Conservation (phyloP, 805 yeast genomes). For the Teunomyces atbi region DNA sequence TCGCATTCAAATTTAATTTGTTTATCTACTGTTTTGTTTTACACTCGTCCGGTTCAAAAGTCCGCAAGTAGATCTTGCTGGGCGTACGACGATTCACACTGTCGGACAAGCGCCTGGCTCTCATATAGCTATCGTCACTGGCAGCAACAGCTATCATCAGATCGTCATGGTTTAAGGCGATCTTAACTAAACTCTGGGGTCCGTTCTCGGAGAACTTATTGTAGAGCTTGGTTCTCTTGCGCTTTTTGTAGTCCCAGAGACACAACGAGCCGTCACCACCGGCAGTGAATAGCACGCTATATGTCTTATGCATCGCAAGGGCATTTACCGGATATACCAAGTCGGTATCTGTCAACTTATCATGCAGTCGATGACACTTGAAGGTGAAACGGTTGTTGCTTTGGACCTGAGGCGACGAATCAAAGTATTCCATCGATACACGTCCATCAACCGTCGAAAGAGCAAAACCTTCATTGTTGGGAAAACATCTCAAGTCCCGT, state of each 20-base stretch:
- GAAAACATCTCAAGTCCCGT: slow-evolving; percentile 53
- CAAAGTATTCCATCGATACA: slow-evolving; percentile 69
- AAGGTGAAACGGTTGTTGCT: slow-evolving; percentile 64
- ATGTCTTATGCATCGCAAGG: slow-evolving; percentile 38
- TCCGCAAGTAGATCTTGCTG: slow-evolving; percentile 10
- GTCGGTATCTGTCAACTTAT: slow-evolving; percentile 41
- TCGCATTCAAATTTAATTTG: not conserved
- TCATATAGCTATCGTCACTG: slow-evolving; percentile 44
- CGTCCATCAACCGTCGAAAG: slow-evolving; percentile 80
- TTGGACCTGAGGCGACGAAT: slow-evolving; percentile 42
- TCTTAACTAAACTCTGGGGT: slow-evolving; percentile 23
- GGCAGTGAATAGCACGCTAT: slow-evolving; percentile 46
- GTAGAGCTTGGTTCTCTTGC: slow-evolving; percentile 44
- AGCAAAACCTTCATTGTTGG: slow-evolving; percentile 56
- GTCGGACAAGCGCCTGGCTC: slow-evolving; percentile 16
- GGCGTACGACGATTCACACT: slow-evolving; percentile 8
- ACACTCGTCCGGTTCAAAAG: slow-evolving; percentile 2
- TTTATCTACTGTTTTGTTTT: slow-evolving; percentile 1
- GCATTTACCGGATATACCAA: slow-evolving; percentile 54
- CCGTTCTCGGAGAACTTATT: slow-evolving; percentile 24
- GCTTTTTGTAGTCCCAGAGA: slow-evolving; percentile 48
- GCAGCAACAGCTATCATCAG: slow-evolving; percentile 34
- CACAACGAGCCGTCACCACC: slow-evolving; percentile 53
- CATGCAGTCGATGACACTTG: slow-evolving; percentile 65
- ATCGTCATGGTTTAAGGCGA: slow-evolving; percentile 17